Percentiles rank a stretch among this genome's conserved stretches.
Conservation (phyloP, 768 basidiomycete genomes). For the Psilocybe cyanescens region DNA sequence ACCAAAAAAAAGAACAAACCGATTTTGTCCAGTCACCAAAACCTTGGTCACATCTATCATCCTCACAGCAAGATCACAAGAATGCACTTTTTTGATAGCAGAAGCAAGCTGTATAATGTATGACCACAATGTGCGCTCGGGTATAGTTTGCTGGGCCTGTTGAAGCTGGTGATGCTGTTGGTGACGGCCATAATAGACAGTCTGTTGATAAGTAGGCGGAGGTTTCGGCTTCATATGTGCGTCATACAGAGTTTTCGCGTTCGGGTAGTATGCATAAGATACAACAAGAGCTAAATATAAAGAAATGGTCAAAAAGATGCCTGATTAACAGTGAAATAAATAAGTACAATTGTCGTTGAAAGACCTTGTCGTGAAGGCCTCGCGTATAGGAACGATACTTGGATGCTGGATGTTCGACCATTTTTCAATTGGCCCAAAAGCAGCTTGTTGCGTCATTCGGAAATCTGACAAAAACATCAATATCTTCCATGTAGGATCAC, state of each 20-base stretch:
- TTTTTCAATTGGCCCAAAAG: slow-evolving; percentile 80
- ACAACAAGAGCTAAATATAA: slow-evolving; percentile 77
- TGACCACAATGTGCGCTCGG: slow-evolving; percentile 89
- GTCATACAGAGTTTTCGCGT: slow-evolving; percentile 81
- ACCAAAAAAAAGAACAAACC: slow-evolving; percentile 43
- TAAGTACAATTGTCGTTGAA: slow-evolving; percentile 90
- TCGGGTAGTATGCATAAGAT: slow-evolving; percentile 88
- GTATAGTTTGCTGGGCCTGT: slow-evolving; percentile 42
- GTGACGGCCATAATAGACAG: slow-evolving; percentile 24
- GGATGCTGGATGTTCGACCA: slow-evolving; percentile 91
- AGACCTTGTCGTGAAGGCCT: slow-evolving; percentile 93
- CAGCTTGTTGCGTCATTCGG: slow-evolving; percentile 78
- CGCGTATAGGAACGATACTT: slow-evolving; percentile 77
- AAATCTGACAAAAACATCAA: slow-evolving; percentile 57
- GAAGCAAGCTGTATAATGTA: slow-evolving; percentile 90
- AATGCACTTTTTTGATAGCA: slow-evolving; percentile 87
- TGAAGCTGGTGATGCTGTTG: slow-evolving; percentile 24
- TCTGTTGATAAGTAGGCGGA: slow-evolving; percentile 28
- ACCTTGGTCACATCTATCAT: slow-evolving; percentile 89
- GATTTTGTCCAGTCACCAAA: slow-evolving; percentile 86
- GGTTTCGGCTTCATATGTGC: slow-evolving; percentile 69
- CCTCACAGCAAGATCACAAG: slow-evolving; percentile 76
- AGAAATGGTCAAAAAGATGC: background rate
- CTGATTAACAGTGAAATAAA: slow-evolving; percentile 1
- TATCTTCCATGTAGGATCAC: background rate